These are phyloP conservation scores for Ulota crispa DNA, from an alignment of 225 moss, liverwort and hornwort genomes.

Conservation along the genomic window DNA sequence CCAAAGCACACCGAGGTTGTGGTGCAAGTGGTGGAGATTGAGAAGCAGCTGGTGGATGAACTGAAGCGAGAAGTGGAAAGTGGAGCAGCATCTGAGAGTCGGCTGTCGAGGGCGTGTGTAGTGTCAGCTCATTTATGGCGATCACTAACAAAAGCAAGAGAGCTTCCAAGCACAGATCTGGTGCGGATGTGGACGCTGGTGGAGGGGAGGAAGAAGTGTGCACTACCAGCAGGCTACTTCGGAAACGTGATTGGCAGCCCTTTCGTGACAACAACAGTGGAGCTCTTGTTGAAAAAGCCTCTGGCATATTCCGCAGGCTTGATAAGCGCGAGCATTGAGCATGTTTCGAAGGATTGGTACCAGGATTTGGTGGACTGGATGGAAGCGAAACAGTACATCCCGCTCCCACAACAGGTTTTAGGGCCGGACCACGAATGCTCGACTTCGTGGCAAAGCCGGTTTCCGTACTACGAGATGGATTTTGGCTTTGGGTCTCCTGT, in stretches of 20 bases:
- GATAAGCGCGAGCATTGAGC: conserved; percentile 13
- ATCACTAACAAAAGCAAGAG: conserved; percentile 26
- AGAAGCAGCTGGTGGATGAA: conserved; percentile 33
- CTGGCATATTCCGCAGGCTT: conserved; percentile 31
- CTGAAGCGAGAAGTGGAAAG: conserved; percentile 32
- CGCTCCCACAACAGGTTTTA: conserved; percentile 3
- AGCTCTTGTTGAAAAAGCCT: conserved; percentile 28
- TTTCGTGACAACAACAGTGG: not conserved
- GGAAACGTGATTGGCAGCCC: conserved; percentile 11
- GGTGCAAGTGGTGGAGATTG: conserved; percentile 31
- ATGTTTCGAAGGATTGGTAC: conserved; percentile 19
- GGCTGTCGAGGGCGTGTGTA: conserved; percentile 24
- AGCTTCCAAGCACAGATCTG: conserved; percentile 11
- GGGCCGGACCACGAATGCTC: conserved; percentile 37
- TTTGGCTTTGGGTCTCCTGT: conserved; percentile 40
- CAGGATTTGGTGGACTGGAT: conserved; percentile 36
- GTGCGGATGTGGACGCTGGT: conserved; percentile 31
- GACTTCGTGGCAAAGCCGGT: conserved; percentile 37
- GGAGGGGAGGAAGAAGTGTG: conserved; percentile 40
- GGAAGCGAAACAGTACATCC: not conserved
- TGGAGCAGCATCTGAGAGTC: not conserved
- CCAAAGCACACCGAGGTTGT: not conserved
- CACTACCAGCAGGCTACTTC: conserved; percentile 35
- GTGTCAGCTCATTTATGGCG: conserved; percentile 48
- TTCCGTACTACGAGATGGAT: conserved; percentile 50